Conservation (phyloP, 495 filamentous ascomycete genomes). For the Hyaloscypha hepaticicola region DNA sequence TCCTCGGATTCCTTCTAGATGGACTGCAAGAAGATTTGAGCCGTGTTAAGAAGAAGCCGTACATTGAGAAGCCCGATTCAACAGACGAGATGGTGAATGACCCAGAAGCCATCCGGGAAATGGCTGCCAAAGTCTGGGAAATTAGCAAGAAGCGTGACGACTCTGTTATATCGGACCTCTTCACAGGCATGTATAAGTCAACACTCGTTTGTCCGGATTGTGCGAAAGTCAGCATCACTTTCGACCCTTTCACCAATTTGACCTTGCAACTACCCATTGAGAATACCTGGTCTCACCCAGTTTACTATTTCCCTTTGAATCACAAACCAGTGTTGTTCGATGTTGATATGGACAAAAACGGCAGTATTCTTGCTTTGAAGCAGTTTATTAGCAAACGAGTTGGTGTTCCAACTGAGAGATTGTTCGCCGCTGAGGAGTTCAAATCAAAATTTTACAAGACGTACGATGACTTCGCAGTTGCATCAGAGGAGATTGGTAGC, state of each 20-base stretch:
- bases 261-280: constrained; percentile 88
- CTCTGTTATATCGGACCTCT: constrained; percentile 90
- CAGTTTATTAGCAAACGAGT: constrained; percentile 71
- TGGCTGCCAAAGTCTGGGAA: constrained; percentile 84
- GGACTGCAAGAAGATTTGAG: constrained; percentile 94
- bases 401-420: constrained; percentile 53
- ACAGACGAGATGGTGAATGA: constrained; percentile 94
- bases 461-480: constrained; percentile 64
- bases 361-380: constrained; percentile 70
- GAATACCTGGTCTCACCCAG: constrained; percentile 66
- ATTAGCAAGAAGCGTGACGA: constrained; percentile 93
- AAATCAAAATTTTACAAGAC: constrained; percentile 78
- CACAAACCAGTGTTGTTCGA: constrained; percentile 62
- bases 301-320: constrained; percentile 73
- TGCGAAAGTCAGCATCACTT: constrained; percentile 95
- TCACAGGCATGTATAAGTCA: constrained; percentile 97
- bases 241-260: constrained; percentile 94
- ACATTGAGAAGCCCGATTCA: constrained; percentile 96
- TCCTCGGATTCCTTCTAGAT: constrained; percentile 93
- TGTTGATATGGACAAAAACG: constrained; percentile 86
- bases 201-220: constrained; percentile 89
- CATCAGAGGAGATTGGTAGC: constrained; percentile 64
- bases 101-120: constrained; percentile 68
- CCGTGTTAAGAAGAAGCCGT: constrained; percentile 90
- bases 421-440: constrained; percentile 79